phyloP scores from a whole-genome alignment of 768 basidiomycete species.

The Sporobolomyces pararoseus region DNA sequence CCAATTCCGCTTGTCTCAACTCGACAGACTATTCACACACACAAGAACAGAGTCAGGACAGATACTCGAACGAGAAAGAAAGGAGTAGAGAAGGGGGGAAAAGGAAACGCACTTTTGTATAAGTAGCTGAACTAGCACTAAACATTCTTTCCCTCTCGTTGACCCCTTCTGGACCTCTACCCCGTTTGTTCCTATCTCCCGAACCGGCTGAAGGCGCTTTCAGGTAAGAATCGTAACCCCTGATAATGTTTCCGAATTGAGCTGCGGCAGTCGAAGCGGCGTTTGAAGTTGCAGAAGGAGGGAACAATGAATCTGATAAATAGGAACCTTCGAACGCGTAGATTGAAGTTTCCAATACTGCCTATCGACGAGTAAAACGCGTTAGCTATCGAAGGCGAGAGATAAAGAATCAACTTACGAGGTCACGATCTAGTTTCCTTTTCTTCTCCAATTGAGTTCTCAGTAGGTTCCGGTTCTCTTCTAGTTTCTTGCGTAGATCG shows the following conservation, averaged over 20 bases:
- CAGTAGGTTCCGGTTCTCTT: conserved; percentile 9
- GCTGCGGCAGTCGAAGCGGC: conserved; percentile 22
- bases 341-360: conserved; percentile 50
- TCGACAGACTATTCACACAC: conserved; percentile 17
- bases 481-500: conserved; percentile 37
- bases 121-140: conserved; percentile 49
- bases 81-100: background rate
- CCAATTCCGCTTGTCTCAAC: conserved; percentile 23
- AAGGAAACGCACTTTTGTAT: conserved; percentile 45
- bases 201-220: conserved; percentile 46
- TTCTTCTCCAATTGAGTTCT: conserved; percentile 27
- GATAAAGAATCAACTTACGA: conserved; percentile 22
- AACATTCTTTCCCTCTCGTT: conserved; percentile 50
- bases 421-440: conserved; percentile 33
- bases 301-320: conserved; percentile 48
- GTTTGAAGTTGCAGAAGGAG: conserved; percentile 42
- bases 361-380: conserved; percentile 39
- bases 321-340: conserved; percentile 52
- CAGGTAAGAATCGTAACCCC: conserved; percentile 52
- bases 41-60: too few species aligned
- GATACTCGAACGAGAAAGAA: background rate
- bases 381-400: background rate
- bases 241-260: conserved; percentile 52
- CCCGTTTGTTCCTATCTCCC: conserved; percentile 38
- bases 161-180: conserved; percentile 43